Base-by-base conservation (phyloP, 192 early-diverging fungal species). In the Fimicolochytrium jonesii region DNA sequence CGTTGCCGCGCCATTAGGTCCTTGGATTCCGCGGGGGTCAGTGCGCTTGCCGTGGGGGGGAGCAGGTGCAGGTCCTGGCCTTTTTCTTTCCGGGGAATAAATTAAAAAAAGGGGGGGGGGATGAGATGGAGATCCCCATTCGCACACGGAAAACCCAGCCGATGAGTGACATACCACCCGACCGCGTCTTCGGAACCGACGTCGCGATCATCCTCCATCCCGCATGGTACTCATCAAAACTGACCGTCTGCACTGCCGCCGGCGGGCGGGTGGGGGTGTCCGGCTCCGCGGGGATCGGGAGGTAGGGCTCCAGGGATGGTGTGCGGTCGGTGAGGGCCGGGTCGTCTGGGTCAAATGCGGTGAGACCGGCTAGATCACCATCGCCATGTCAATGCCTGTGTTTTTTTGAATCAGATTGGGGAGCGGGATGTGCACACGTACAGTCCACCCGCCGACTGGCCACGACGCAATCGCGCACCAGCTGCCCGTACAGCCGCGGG, bases 181-280 rank as follows among this genome's bases (percentile, higher is more conserved):
- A n/a, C n/a, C n/a, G n/a, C n/a, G n/a, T n/a, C n/a, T n/a, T n/a
- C n/a, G 74, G 77, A 18, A 79, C 6, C 3, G 74, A 71, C 0
- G 80, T 82, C 2, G 74, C 77, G 10, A 73, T 34, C 15, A 29
- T 37, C 53, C 69, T 79, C 80, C 80, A 82, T 22, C 55, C 39
- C 13, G 69, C 63, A 49, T 79, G 67, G 44, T 82, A 82, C 13
- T 74, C 68, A 49, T 78, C 75, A 58, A 82, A 82, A n/a, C 69
- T 67, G 4, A 79, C 50, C 20, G 54, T 61, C 22, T 53, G 30
- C 20, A 67, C 32, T n/a, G n/a, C n/a, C n/a, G n/a, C n/a, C n/a
- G n/a, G n/a, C n/a, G n/a, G n/a, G n/a, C n/a, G n/a, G n/a, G n/a
- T n/a, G n/a, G n/a, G n/a, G 3, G 33, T 47, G 32, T 46, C 67